Evolutionary conservation across 2,329 filamentous ascomycete species (phyloP), one percentile per base, ranked within the genome.

Genomic region (Bisporella sp.): DNA sequence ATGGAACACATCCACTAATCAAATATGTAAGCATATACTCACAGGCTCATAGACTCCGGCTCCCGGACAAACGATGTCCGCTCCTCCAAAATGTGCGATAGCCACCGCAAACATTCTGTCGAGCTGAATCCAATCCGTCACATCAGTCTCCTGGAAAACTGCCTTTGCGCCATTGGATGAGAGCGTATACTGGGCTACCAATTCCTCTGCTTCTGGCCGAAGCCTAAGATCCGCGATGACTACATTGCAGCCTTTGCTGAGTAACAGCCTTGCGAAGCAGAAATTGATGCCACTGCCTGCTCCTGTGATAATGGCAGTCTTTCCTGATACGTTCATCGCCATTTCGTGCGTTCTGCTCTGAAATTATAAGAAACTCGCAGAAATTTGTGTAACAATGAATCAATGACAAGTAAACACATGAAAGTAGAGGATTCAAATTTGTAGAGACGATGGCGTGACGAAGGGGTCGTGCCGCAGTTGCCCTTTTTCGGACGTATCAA

Each of bases 251-350:
- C 64, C 62, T 29, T 63, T 63, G 6, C 57, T 57, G 0, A 76
- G 63, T 2, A 77, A 66, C 0, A 74, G 64, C 21, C 67, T 57
- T 4, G 72, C 71, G 41, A 76, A 75, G 3, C 61, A 62, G 7
- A 75, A 61, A 50, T 71, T 72, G 52, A 75, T 75, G 72, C 75
- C 76, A 44, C 75, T 78, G 30, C 76, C 76, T 39, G 73, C 76
- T 32, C 76, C 76, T 8, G 76, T 79, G 31, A 79, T 66, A 44
- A 79, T 75, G 9, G 76, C 76, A 9, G 73, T 71, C 59, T 71
- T 74, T 46, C 69, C 71, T 47, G 68, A 58, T 21, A 76, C 69
- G n/a, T 57, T 55, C 55, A 61, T 58, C 5, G 61, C 61, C 61
- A 63, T 63, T 12, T 21, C 3, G 21, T 21, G 21, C 21, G 21